Evolutionary conservation across 495 filamentous ascomycete species (phyloP), one percentile per base, ranked within the genome.

Genomic region (Trichoderma orchidacearum): DNA sequence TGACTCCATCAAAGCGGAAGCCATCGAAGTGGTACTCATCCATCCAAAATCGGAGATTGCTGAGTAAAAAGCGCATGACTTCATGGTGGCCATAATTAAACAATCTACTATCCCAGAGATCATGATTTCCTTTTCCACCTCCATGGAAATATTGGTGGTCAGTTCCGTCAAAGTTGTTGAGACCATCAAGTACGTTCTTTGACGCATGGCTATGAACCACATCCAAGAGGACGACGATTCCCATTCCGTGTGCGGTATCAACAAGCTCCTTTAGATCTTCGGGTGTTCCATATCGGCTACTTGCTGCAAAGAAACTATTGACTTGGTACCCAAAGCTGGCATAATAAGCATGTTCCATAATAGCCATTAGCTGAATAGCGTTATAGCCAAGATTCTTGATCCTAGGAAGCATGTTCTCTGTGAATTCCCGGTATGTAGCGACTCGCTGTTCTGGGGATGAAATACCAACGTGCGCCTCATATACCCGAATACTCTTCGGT

Each of bases 291-390:
- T 96, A 98, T 59, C 93, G 84, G 68, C 91, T 96, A 68, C 91
- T 96, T 1, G 90, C 92, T 35, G 93, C 94, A 65, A 97, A 98
- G 78, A 98, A 97, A 72, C 86, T 96, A 70, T 96, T 97, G 62
- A 98, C 82, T 66, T 98, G 93, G 70, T 98, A 98, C 31, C 93
- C 93, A 64, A 98, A 98, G 62, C 92, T 96, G 60, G 93, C 93
- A 70, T 98, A 98, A 75, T 98, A 98, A 28, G 93, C 92, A 72
- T 98, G 93, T 68, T 98, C 93, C 89, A 97, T 97, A 62, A 98
- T 79, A 36, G 93, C 93, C 93, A 98, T 98, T 61, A 98, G 76
- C 69, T 98, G 93, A 62, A 98, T 96, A 36, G 91, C 86, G 72
- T 98, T 96, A 73, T 98, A 98, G 55, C 92, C 93, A 56, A 96